Conservation (phyloP, 345 rosid genomes). For the Citrus australasica region DNA sequence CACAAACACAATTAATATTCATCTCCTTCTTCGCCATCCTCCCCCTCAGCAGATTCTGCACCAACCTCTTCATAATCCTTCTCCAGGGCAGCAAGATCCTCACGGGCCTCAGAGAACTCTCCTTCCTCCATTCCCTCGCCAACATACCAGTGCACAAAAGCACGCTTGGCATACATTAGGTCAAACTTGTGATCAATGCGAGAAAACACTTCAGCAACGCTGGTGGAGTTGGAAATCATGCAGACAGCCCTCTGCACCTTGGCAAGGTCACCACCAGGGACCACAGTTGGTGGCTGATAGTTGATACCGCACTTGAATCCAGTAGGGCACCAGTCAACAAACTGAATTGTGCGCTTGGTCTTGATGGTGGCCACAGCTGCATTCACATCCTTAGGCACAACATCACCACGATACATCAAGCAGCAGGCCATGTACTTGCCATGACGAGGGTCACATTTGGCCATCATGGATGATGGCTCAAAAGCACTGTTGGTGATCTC, state of each 20-base stretch:
- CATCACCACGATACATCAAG: slow-evolving; percentile 57
- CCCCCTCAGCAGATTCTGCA: slow-evolving; percentile 50
- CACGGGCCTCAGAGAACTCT: slow-evolving; percentile 57
- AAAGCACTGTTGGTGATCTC: slow-evolving; percentile 67
- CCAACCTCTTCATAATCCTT: slow-evolving; percentile 59
- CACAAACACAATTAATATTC: slow-evolving; percentile 26
- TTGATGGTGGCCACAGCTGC: slow-evolving; percentile 59
- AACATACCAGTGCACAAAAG: slow-evolving; percentile 62
- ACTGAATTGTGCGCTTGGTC: slow-evolving; percentile 40
- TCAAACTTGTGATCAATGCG: slow-evolving; percentile 58
- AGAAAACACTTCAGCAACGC: slow-evolving; percentile 55
- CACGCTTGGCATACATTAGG: slow-evolving; percentile 59
- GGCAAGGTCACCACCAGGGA: slow-evolving; percentile 62
- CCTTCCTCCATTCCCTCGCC: slow-evolving; percentile 77
- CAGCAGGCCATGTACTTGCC: slow-evolving; percentile 72
- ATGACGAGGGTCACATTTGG: slow-evolving; percentile 61
- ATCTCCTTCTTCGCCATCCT: slow-evolving; percentile 47
- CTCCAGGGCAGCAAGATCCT: slow-evolving; percentile 55
- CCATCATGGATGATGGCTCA: slow-evolving; percentile 61
- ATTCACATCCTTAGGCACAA: slow-evolving; percentile 57
- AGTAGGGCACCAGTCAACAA: slow-evolving; percentile 41
- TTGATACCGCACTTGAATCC: slow-evolving; percentile 59
- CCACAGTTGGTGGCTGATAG: slow-evolving; percentile 66
- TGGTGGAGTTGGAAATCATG: slow-evolving; percentile 65
- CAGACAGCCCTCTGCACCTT: slow-evolving; percentile 60